A percentile compares a stretch with the other conserved stretches of the same genome.
These are phyloP conservation scores for Backusella psychrophila DNA, from an alignment of 192 early-diverging fungal species.

Conservation along the genomic window DNA sequence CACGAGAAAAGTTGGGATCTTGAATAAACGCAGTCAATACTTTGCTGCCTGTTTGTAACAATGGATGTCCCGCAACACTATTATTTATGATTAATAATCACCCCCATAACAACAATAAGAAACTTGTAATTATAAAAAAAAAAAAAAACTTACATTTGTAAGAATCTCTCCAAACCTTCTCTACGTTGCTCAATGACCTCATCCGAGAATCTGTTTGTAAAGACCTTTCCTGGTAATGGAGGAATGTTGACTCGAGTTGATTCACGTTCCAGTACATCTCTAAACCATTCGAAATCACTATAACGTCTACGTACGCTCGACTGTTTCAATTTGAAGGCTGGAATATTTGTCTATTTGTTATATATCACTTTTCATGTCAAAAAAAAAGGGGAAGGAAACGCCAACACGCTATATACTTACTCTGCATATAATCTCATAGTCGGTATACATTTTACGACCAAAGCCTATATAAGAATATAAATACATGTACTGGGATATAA, in stretches of 20 bases:
- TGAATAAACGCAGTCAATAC: constrained; percentile 92
- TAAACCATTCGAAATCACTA: constrained; percentile 99
- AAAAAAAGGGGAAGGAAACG: not conserved
- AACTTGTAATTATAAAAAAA: too few relatives aligned
- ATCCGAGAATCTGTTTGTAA: constrained; percentile 92
- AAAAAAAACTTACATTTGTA: constrained; percentile 86
- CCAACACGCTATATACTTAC: constrained; percentile 44
- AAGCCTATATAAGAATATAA: constrained; percentile 41
- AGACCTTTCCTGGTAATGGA: constrained; percentile 94
- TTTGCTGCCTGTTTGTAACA: constrained; percentile 96
- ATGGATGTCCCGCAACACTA: constrained; percentile 91
- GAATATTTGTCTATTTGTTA: constrained; percentile 83
- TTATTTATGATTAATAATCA: not conserved
- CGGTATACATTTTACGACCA: constrained; percentile 86
- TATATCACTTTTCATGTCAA: not conserved
- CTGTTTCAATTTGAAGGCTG: constrained; percentile 86
- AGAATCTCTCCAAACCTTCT: constrained; percentile 87
- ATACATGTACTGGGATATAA: not conserved
- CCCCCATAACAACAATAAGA: not conserved
- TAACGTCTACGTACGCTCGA: constrained; percentile 89
- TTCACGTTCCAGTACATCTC: constrained; percentile 91
- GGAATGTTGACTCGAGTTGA: constrained; percentile 93
- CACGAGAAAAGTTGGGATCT: constrained; percentile 82
- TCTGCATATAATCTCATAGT: constrained; percentile 93
- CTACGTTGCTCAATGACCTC: constrained; percentile 93